A percentile compares a stretch with the other conserved stretches of the same genome.
Conservation (phyloP, 2,329 filamentous ascomycete genomes). For the Fusarium stilboides region DNA sequence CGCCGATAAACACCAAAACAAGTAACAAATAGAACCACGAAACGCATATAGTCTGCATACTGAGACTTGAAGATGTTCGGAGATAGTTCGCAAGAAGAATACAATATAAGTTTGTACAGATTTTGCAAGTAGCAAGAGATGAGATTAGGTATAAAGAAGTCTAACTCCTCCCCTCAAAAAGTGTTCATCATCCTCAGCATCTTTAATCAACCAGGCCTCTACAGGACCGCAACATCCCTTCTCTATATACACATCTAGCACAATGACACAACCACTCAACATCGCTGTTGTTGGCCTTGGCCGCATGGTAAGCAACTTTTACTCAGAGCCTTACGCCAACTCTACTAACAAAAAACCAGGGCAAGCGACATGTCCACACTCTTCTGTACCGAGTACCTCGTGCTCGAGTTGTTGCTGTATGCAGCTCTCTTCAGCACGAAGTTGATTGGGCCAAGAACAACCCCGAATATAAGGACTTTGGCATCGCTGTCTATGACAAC, state of each 20-base stretch:
- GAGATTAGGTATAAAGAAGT: neutral
- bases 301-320: slow-evolving; percentile 21
- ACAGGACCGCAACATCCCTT: accelerated
- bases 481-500: slow-evolving; percentile 25
- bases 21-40: neutral
- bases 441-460: slow-evolving; percentile 30
- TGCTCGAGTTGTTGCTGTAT: slow-evolving; percentile 34
- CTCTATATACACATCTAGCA: neutral
- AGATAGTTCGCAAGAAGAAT: slow-evolving; percentile 1
- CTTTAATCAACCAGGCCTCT: neutral
- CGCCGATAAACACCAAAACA: neutral
- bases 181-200: neutral
- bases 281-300: slow-evolving; percentile 42
- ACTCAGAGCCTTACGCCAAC: neutral
- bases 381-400: slow-evolving; percentile 35
- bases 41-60: neutral
- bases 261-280: slow-evolving; percentile 27
- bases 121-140: neutral
- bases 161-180: neutral
- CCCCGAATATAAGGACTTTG: slow-evolving; percentile 32
- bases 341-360: neutral
- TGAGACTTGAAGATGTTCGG: neutral
- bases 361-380: slow-evolving; percentile 36
- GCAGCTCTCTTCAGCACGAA: slow-evolving; percentile 25
- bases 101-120: neutral